Evolutionary conservation across 2,329 filamentous ascomycete genomes (phyloP).

Genomic region (Beauveria sp.): DNA sequence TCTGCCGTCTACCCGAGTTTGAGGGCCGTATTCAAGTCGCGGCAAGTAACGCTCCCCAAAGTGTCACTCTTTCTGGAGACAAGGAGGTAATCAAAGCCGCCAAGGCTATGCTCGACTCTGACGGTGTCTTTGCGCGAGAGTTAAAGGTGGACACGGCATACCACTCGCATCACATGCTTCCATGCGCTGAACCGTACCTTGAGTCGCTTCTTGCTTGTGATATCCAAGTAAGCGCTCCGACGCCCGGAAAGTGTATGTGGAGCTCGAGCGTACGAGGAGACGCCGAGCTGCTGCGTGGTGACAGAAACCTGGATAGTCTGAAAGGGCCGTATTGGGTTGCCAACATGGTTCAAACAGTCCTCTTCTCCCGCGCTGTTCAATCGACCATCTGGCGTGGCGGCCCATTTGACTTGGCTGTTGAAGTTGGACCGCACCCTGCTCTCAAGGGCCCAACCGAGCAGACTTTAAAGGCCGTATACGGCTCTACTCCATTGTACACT

Average conservation of each 20-base stretch:
- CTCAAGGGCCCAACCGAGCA: conserved; percentile 21
- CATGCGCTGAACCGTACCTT: not conserved
- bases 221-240: not conserved
- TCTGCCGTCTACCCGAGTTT: conserved; percentile 11
- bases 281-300: conserved; percentile 3
- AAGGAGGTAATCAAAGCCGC: conserved; percentile 2
- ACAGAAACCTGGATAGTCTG: not conserved
- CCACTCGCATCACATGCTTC: conserved; percentile 8
- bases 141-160: conserved; percentile 16
- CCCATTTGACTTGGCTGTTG: conserved; percentile 25
- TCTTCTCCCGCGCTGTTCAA: conserved; percentile 23
- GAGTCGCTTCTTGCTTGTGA: not conserved
- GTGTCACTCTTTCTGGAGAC: conserved; percentile 17
- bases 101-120: not conserved
- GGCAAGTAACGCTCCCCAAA: conserved; percentile 16
- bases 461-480: not conserved
- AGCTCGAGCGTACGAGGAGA: conserved; percentile 2
- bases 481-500: conserved; percentile 29
- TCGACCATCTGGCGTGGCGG: not conserved
- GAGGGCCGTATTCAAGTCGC: conserved; percentile 16
- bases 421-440: conserved; percentile 41
- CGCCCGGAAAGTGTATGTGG: conserved; percentile 11
- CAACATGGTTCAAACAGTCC: conserved; percentile 28
- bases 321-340: conserved; percentile 25
- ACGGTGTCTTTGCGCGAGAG: conserved; percentile 13